These are phyloP conservation scores for Saccharum hybrid DNA, from an alignment of 202 grass and related monocot genomes.

Conservation along the genomic window DNA sequence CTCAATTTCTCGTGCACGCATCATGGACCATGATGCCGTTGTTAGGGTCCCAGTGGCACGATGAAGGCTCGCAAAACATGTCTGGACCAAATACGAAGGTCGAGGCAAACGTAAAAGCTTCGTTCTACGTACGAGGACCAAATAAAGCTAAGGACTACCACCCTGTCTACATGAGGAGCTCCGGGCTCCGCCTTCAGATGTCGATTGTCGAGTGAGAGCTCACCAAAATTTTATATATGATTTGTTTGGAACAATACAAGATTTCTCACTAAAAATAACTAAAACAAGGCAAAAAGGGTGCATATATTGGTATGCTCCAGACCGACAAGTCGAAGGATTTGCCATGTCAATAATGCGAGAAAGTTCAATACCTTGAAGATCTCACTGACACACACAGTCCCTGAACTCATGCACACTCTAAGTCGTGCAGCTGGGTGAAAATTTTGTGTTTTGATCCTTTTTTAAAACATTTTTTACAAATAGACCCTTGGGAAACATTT, in stretches of 20 bases:
- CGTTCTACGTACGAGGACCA: background rate
- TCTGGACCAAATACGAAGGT: background rate
- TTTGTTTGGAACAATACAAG: too few relatives aligned
- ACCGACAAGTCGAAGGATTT: background rate
- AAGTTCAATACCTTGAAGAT: background rate
- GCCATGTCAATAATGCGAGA: background rate
- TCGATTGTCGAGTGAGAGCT: background rate
- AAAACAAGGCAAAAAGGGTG: too few relatives aligned
- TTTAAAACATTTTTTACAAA: too few relatives aligned
- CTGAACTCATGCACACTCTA: background rate
- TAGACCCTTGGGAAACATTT: too few relatives aligned
- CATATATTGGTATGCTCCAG: background rate
- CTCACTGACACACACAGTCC: background rate
- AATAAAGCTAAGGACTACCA: background rate
- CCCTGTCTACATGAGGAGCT: background rate
- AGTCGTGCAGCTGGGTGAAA: slow-evolving; percentile 10
- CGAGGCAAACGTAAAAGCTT: background rate
- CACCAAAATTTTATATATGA: background rate
- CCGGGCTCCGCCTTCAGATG: background rate
- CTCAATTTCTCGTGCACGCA: background rate
- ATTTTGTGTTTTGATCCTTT: too few relatives aligned
- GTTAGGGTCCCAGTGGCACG: background rate
- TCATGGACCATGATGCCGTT: background rate
- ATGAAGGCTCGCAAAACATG: background rate
- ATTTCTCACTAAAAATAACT: too few relatives aligned